Base-by-base conservation (phyloP, 805 yeast species). In the Metschnikowia koreensis region DNA sequence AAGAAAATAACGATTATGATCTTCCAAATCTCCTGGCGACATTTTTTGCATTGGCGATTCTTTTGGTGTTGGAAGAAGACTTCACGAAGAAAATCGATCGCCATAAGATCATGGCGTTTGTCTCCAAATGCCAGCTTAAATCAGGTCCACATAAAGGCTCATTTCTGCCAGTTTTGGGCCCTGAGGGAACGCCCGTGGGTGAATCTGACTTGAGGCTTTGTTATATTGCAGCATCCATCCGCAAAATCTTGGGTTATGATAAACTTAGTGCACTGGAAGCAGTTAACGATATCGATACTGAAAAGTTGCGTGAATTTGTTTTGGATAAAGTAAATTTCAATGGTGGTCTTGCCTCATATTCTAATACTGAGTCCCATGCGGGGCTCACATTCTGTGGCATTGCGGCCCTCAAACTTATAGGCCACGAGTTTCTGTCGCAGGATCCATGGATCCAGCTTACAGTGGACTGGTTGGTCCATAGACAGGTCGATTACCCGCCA, bases 351-450 rank as follows among this genome's bases (percentile, higher is more conserved):
- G 87, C 92, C 6, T 77, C 79, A 26, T 42, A 54, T 7, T 66
- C 70, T 4, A 62, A 64, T 38, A 68, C 74, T 12, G 99, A 93
- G 66, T 75, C 91, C 2, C 97, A 93, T 68, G 84, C 90, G 7
- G 99, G 98, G 0, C 76, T 87, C 53, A 87, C 96, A 0, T 93
- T 82, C 62, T 92, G 97, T 69, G 97, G 88, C 0, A 60, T 92
- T 26, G 86, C 87, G 0, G 66, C 87, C 1, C 71, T 90, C 51
- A 61, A 65, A 34, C 58, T 88, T 40, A 51, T 71, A 22, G 65
- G 61, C 15, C 63, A 58, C 48, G 62, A 66, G 38, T 60, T 69
- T 38, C 16, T 28, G 11, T 29, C 28, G 2, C 44, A 48, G 13
- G 52, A 50, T 7, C 47, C 46, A 1, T 57, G 65, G 56, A 56